Base-by-base conservation (phyloP, 331 rosid species). In the Quercus tomentella region DNA sequence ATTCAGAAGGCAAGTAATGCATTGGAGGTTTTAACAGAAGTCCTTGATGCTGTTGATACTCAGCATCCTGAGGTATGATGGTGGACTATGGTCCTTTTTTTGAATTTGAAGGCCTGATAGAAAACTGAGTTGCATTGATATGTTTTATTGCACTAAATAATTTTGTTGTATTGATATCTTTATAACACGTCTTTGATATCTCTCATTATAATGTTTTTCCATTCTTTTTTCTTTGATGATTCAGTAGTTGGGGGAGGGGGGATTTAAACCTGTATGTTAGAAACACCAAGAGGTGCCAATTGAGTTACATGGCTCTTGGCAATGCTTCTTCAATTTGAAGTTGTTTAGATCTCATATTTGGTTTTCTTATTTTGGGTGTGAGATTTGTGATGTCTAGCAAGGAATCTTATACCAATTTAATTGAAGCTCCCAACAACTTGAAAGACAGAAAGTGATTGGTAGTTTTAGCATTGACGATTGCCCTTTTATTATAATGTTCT, bases 1-100 rank as follows among this genome's bases (percentile, higher is more conserved):
- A 88, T 92, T 82, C 89, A 91, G 80, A 94, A 91, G 88, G 98
- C 98, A 61, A 79, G 82, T 41, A 94, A 91, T 81, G 94, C 86
- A 55, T 84, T 88, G 73, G 92, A 92, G 76, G 91, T 94, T 75
- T 87, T 94, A 65, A 92, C 86, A 77, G 98, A 94, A 81, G 98
- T 94, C 70, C 92, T 92, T 72, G 97, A 92, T 76, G 96, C 97
- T 25, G 84, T 91, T 77, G 89, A 89, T 84, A 67, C 85, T 75
- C 93, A 83, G 58, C 79, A 83, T 84, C 86, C 94, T 60, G 91
- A 92, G 98, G 98, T 94, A 76, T 72, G 84, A 80, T 77, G 74
- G 49, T 77, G 74, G 86, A 72, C 51, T 79, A 15, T 43, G 33
- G 60, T 72, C 67, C 63, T 75, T 25, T 74, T 74, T 71, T 73